Conservation (phyloP, 2,329 filamentous ascomycete species). For the Sarocladium strictum region DNA sequence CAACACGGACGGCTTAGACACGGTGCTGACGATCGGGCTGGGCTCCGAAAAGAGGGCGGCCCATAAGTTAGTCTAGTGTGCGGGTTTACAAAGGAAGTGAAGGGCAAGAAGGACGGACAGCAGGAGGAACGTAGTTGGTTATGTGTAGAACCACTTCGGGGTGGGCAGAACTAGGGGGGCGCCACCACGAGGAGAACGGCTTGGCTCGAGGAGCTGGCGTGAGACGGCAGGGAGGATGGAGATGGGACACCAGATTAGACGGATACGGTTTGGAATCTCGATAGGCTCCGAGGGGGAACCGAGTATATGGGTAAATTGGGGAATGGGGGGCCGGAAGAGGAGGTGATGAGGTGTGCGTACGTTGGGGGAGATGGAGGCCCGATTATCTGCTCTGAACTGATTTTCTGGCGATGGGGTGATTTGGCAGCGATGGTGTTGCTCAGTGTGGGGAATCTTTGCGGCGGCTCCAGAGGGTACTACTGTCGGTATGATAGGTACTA, state of each 20-base stretch:
- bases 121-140: neutral
- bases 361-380: too few species aligned
- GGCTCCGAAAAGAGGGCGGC: neutral
- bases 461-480: too few species aligned
- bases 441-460: too few species aligned
- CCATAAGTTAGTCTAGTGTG: too few species aligned
- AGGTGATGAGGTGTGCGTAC: too few species aligned
- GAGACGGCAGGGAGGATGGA: neutral
- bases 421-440: too few species aligned
- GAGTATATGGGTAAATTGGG: neutral
- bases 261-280: neutral
- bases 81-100: neutral
- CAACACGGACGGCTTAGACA: neutral
- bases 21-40: neutral
- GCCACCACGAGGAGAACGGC: conserved; percentile 4
- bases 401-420: too few species aligned
- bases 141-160: neutral
- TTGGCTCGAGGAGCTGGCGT: neutral
- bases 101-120: neutral
- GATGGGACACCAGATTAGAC: neutral
- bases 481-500: too few species aligned
- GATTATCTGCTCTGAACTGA: too few species aligned
- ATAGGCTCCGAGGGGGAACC: neutral
- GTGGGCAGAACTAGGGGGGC: neutral
- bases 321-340: neutral